Evolutionary conservation across 805 yeast genomes (phyloP).

Genomic region (Saccharomycopsis sp.): DNA sequence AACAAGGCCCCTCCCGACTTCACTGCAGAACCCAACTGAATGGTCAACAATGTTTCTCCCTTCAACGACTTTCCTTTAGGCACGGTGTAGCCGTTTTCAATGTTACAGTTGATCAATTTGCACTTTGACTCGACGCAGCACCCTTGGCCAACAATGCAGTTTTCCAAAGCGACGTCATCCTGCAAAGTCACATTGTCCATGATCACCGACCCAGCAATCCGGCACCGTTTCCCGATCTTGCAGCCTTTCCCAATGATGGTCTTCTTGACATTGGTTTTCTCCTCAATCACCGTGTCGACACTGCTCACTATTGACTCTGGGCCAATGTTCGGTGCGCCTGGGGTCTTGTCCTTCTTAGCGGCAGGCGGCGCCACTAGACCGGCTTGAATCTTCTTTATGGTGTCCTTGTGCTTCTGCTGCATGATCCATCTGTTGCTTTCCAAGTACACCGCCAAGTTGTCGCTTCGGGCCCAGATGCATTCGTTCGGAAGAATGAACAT

Average conservation of each 20-base stretch:
- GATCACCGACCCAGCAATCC: conserved; percentile 78
- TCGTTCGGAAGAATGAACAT: conserved; percentile 63
- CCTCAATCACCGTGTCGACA: conserved; percentile 56
- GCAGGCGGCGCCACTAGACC: conserved; percentile 20
- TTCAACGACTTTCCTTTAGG: conserved; percentile 42
- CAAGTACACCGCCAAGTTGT: conserved; percentile 71
- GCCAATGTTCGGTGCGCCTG: conserved; percentile 68
- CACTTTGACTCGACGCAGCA: conserved; percentile 58
- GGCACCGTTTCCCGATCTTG: conserved; percentile 74
- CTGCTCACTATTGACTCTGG: conserved; percentile 76
- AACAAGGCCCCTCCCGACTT: too few relatives aligned
- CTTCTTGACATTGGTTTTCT: conserved; percentile 77
- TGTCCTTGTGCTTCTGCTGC: conserved; percentile 30
- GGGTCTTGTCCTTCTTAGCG: conserved; percentile 37
- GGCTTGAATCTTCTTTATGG: conserved; percentile 8
- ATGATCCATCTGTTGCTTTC: conserved; percentile 81
- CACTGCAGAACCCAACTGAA: conserved; percentile 27
- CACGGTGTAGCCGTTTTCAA: conserved; percentile 73
- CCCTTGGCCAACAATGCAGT: conserved; percentile 71
- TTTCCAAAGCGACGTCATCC: conserved; percentile 70
- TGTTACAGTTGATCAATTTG: conserved; percentile 69
- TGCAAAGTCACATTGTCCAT: conserved; percentile 63
- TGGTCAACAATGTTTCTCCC: conserved; percentile 47
- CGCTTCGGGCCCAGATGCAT: conserved; percentile 65
- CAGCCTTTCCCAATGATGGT: conserved; percentile 72